A percentile compares a stretch with the other conserved stretches of the same genome.
Conservation (phyloP, 2,329 filamentous ascomycete species). For the Colletotrichum plurivorum region DNA sequence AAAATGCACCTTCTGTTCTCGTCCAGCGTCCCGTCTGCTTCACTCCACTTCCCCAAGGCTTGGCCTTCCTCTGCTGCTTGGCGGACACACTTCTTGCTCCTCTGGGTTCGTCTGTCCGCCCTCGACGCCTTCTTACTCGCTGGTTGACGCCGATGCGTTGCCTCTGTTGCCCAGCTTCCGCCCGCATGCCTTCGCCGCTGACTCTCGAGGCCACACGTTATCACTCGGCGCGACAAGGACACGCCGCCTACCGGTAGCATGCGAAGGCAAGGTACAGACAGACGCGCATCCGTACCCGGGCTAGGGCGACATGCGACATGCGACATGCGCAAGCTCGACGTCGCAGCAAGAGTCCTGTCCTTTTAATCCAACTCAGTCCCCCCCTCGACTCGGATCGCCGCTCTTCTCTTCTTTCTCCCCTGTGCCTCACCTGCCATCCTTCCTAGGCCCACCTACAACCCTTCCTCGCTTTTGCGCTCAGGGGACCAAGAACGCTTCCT, state of each 20-base stretch:
- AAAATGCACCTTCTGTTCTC: conserved; percentile 37
- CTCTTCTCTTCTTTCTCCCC: conserved; percentile 4
- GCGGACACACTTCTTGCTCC: conserved; percentile 25
- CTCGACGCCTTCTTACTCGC: conserved; percentile 16
- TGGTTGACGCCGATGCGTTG: conserved; percentile 9
- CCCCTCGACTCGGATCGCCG: conserved; percentile 14
- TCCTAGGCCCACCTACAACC: conserved; percentile 8
- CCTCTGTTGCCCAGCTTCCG: conserved; percentile 1
- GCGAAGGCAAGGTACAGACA: conserved; percentile 1
- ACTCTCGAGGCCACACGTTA: conserved; percentile 30
- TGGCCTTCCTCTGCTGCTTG: conserved; percentile 38
- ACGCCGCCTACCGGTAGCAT: neutral
- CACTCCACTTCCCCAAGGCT: conserved; percentile 38
- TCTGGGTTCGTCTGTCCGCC: neutral
- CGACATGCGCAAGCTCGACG: too few relatives aligned
- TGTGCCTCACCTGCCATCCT: conserved; percentile 24
- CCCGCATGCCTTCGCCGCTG: conserved; percentile 31
- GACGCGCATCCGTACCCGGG: too few relatives aligned
- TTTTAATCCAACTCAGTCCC: conserved; percentile 30
- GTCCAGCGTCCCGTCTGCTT: conserved; percentile 34
- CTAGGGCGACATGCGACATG: too few relatives aligned
- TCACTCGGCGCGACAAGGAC: conserved; percentile 17
- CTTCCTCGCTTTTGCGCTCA: conserved; percentile 2
- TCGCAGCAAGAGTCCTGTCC: neutral
- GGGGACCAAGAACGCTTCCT: conserved; percentile 5